Base-by-base conservation (phyloP, 352 stramenopile species). In the Pythium aristosporum region DNA sequence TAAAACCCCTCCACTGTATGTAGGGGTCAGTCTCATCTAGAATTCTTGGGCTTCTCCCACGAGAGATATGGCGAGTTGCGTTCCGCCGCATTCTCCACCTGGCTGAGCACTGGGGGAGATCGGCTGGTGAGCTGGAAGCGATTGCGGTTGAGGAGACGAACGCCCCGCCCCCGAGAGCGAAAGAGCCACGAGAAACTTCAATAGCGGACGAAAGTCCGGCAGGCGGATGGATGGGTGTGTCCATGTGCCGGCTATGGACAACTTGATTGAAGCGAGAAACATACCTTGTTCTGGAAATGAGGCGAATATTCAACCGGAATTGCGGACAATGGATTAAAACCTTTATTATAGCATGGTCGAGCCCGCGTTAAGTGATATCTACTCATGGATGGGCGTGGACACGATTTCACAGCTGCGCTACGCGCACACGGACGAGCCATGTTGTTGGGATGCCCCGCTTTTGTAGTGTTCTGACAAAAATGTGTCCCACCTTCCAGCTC, bases 381-480 rank as follows among this genome's bases (percentile, higher is more conserved):
- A 34, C 25, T 12, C 32, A 44, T 63, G 57, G 57, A 63, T 63
- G 57, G 47, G 34, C 44, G 10, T 18, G 2, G 12, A 30, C 11
- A 8, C 34, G 28, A 15, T 61, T 56, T 25, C 47, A 39, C 57
- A 63, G 57, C 57, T 63, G 57, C 57, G 57, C n/a, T 1, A 32
- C 0, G 8, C 32, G 57, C 5, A 34, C 46, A 63, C 44, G 18
- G 46, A 34, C 56, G 32, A 34, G 57, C 13, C 44, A 41, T 7
- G 39, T 51, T 3, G 16, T 34, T 63, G 46, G 57, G 57, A 63
- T 63, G 57, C 57, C 57, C 57, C 16, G 47, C 57, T 56, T 63
- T 63, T 63, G 57, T 63, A 30, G 44, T 46, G 56, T 63, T 63
- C 57, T 63, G 57, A 55, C 42, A 32, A 28, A 34, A 63, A 63